Evolutionary conservation across 495 filamentous ascomycete species (phyloP), one percentile per base, ranked within the genome.

Genomic region (Trichoderma reesei): DNA sequence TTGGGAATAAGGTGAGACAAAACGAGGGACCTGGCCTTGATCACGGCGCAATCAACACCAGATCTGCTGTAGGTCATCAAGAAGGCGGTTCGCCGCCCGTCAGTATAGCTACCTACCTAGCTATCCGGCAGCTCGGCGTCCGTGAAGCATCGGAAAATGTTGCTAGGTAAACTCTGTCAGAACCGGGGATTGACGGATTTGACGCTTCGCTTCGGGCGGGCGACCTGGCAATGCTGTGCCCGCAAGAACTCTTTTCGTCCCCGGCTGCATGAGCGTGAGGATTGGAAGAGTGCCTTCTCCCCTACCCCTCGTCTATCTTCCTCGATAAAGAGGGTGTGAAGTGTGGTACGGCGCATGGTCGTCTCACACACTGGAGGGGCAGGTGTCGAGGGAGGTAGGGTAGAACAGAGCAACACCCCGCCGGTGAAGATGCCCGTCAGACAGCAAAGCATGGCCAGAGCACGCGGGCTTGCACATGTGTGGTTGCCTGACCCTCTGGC

Each of bases 381-480:
- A 6, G 2, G 51, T 56, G 51, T 34, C 51, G 51, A 56, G 10
- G 31, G 20, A 56, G 46, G 46, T 9, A 54, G 18, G 18, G 20
- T 20, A 7, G 18, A 54, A 5, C 1, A 54, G 46, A 18, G 18
- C 26, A 26, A 26, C 26, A 39, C 20, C 26, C 46, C 48, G 26
- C 11, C 51, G 3, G 34, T 3, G 20, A 56, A 56, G 13, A 10
- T 56, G 51, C 51, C 9, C 51, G 34, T 56, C 26, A 34, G 51
- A 56, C 51, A 56, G 51, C 51, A 33, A 16, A 56, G 51, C 51
- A 16, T 13, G 51, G 51, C 26, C 26, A 26, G 51, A 34, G 51
- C 51, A 56, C 51, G 26, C 51, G 51, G 20, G 13, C 51, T 56
- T 56, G 51, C 51, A 56, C 51, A 26, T 56, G 51, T 56, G 51